A percentile compares a stretch with the other conserved stretches of the same genome.
phyloP scores from a whole-genome alignment of 306 rosid species.

The Pterocarpus macrocarpus region DNA sequence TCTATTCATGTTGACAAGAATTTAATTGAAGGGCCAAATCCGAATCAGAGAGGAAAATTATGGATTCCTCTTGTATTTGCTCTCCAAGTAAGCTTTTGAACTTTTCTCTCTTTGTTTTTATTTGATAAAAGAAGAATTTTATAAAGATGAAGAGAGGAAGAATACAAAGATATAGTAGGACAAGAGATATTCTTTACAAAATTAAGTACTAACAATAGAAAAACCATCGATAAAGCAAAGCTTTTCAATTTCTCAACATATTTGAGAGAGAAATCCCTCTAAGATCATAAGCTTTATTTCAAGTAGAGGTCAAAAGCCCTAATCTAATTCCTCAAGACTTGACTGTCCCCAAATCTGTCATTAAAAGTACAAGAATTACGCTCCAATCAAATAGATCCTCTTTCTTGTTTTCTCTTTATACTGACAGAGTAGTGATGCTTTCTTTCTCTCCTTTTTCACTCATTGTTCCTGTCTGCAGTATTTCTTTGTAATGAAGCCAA shows the following conservation, averaged over 20 bases:
- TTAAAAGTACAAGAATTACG: neutral
- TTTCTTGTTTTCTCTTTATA: slow-evolving; percentile 24
- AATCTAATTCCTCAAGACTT: no score
- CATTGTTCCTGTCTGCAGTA: slow-evolving; percentile 50
- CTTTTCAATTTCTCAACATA: neutral
- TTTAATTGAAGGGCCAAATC: slow-evolving; percentile 94
- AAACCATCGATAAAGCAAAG: neutral
- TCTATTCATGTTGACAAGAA: slow-evolving; percentile 79
- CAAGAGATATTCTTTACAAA: no score
- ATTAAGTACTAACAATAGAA: neutral
- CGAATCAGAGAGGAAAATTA: slow-evolving; percentile 78
- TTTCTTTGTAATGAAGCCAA: slow-evolving; percentile 75
- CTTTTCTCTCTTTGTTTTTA: neutral
- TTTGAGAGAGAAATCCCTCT: no score
- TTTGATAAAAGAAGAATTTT: no score
- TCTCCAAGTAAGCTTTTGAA: slow-evolving; percentile 66
- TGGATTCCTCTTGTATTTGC: slow-evolving; percentile 79
- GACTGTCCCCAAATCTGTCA: neutral
- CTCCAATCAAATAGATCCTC: neutral
- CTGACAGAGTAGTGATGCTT: neutral
- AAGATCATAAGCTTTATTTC: neutral
- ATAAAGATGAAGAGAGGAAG: no score
- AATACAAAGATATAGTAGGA: no score
- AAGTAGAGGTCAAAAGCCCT: neutral
- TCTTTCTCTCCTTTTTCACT: neutral